Percentiles rank a stretch among this genome's conserved stretches.
Evolutionary conservation across 1,284 basidiomycete genomes (phyloP).

Genomic region (Irpex sp.): DNA sequence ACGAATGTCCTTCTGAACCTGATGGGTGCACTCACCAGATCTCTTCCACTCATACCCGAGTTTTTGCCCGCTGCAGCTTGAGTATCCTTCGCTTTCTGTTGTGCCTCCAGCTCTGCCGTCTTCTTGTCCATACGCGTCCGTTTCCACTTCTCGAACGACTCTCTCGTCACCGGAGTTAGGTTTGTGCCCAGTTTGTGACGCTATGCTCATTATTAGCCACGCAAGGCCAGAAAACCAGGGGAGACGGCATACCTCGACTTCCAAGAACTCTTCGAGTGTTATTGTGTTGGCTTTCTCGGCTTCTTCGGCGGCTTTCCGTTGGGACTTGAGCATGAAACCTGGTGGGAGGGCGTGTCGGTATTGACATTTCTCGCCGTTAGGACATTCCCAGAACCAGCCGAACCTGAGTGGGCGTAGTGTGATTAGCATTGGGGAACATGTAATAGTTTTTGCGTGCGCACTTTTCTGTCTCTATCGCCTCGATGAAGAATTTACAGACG

Average conservation of each 20-base stretch:
- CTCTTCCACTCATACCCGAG: constrained; percentile 92
- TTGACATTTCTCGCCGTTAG: constrained; percentile 86
- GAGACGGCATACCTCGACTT: constrained; percentile 75
- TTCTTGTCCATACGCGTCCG: constrained; percentile 92
- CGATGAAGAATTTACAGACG: constrained; percentile 96
- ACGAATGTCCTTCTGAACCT: background rate
- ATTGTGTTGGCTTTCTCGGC: constrained; percentile 89
- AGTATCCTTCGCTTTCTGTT: constrained; percentile 82
- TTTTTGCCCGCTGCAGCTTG: constrained; percentile 89
- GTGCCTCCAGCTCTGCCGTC: constrained; percentile 77
- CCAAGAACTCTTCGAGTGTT: constrained; percentile 95
- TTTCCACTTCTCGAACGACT: constrained; percentile 95
- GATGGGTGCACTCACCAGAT: constrained; percentile 64
- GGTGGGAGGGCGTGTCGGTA: constrained; percentile 96
- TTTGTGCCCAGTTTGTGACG: constrained; percentile 92
- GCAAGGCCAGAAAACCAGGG: background rate
- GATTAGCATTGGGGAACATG: constrained; percentile 1
- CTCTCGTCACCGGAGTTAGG: constrained; percentile 94
- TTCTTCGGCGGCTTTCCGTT: constrained; percentile 82
- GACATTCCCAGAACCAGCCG: constrained; percentile 94
- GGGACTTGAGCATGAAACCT: constrained; percentile 92
- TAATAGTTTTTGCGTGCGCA: constrained; percentile 34
- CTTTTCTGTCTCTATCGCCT: constrained; percentile 93
- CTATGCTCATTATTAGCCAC: constrained; percentile 35
- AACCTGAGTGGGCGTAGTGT: constrained; percentile 41